phyloP scores from a whole-genome alignment of 768 basidiomycete genomes.

The Leccinum subtestaceum region DNA sequence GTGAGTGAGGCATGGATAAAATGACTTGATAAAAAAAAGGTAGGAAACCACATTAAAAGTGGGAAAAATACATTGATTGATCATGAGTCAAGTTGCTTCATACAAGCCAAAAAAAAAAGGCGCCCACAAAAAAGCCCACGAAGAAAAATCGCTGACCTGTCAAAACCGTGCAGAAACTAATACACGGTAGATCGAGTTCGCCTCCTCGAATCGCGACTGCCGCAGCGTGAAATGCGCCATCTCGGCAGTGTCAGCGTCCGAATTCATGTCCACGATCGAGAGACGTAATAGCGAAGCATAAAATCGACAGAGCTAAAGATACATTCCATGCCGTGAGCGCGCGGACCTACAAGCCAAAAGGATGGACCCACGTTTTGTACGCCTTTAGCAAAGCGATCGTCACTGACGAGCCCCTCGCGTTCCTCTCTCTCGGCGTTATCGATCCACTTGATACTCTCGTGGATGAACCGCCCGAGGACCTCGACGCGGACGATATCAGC shows the following conservation, averaged over 20 bases:
- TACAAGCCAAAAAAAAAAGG: constrained; percentile 17
- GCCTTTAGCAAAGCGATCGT: constrained; percentile 71
- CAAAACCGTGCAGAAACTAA: constrained; percentile 45
- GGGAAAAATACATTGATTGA: background rate
- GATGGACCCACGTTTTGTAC: constrained; percentile 58
- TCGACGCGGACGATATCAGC: constrained; percentile 64
- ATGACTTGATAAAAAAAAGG: background rate
- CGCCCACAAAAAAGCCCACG: constrained; percentile 3
- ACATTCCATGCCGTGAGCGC: background rate
- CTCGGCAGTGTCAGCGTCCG: constrained; percentile 71
- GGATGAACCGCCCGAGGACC: constrained; percentile 68
- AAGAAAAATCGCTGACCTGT: constrained; percentile 5
- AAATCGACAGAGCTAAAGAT: constrained; percentile 67
- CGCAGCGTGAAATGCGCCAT: constrained; percentile 76
- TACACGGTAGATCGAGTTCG: constrained; percentile 66
- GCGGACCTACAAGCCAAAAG: background rate
- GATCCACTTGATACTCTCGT: constrained; percentile 66
- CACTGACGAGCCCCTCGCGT: constrained; percentile 62
- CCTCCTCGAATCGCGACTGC: constrained; percentile 73
- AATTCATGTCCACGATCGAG: constrained; percentile 56
- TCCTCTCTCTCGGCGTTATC: constrained; percentile 70
- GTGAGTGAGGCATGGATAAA: background rate
- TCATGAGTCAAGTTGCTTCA: constrained; percentile 6
- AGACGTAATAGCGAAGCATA: constrained; percentile 69
- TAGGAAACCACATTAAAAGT: background rate